phyloP scores from a whole-genome alignment of 768 basidiomycete genomes.

The Dioszegia crocea region DNA sequence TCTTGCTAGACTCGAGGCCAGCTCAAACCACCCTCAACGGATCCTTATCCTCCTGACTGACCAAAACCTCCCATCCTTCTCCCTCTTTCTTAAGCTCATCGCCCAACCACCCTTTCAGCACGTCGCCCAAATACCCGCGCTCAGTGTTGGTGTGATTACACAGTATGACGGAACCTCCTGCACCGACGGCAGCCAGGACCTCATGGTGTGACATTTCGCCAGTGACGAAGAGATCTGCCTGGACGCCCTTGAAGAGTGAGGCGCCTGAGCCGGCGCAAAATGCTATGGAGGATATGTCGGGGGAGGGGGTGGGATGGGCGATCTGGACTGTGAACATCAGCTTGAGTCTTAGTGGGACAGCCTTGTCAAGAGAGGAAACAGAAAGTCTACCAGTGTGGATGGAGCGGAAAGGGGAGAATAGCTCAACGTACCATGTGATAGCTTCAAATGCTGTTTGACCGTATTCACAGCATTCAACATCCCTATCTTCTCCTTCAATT shows the following conservation, averaged over 20 bases:
- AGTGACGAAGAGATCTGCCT: slow-evolving; percentile 73
- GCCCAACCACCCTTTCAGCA: slow-evolving; percentile 64
- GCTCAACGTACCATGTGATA: slow-evolving; percentile 58
- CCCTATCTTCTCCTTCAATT: slow-evolving; percentile 57
- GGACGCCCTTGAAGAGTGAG: slow-evolving; percentile 65
- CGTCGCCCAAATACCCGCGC: slow-evolving; percentile 73
- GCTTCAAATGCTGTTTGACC: slow-evolving; percentile 65
- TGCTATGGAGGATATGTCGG: slow-evolving; percentile 59
- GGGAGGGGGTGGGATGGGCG: slow-evolving; percentile 24
- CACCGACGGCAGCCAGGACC: slow-evolving; percentile 71
- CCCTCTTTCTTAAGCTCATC: slow-evolving; percentile 54
- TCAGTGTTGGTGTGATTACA: slow-evolving; percentile 93
- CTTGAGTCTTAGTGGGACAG: neutral
- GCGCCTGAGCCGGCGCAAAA: slow-evolving; percentile 86
- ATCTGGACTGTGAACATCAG: slow-evolving; percentile 33
- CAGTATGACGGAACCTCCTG: slow-evolving; percentile 73
- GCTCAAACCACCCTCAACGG: slow-evolving; percentile 55
- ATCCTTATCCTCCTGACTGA: slow-evolving; percentile 70
- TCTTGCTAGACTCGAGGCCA: no score
- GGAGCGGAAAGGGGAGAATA: neutral
- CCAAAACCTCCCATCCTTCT: slow-evolving; percentile 57
- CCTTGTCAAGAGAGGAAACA: no score
- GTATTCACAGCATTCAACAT: slow-evolving; percentile 62
- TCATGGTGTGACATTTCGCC: slow-evolving; percentile 94
- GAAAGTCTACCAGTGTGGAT: neutral